phyloP scores from a whole-genome alignment of 2,329 filamentous ascomycete genomes.

The Pestalotiopsis sp. region DNA sequence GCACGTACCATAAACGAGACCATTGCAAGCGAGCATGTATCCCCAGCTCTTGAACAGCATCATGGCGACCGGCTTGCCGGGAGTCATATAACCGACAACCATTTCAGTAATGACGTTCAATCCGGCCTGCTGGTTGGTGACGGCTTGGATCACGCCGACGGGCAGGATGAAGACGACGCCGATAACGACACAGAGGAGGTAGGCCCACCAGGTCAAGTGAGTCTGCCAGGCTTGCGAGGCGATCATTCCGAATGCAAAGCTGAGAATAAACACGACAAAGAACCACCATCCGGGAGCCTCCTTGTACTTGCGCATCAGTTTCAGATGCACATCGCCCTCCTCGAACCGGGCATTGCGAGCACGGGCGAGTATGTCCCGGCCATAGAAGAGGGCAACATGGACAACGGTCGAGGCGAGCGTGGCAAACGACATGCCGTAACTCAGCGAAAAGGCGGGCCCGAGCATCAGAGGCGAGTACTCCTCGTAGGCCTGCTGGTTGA shows the following conservation, averaged over 20 bases:
- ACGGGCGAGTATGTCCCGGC: constrained; percentile 46
- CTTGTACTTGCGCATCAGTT: constrained; percentile 57
- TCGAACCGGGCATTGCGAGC: constrained; percentile 34
- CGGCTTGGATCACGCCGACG: constrained; percentile 45
- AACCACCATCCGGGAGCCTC: constrained; percentile 62
- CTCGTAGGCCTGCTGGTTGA: constrained; percentile 44
- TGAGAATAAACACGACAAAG: constrained; percentile 40
- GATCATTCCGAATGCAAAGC: constrained; percentile 49
- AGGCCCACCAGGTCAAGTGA: constrained; percentile 44
- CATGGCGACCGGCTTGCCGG: constrained; percentile 68
- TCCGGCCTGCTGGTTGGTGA: constrained; percentile 49
- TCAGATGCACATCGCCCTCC: constrained; percentile 51
- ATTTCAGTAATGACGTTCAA: constrained; percentile 69
- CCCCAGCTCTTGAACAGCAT: constrained; percentile 75
- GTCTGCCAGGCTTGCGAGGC: constrained; percentile 37
- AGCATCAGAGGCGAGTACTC: constrained; percentile 50
- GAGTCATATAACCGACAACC: constrained; percentile 72
- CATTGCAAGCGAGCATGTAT: constrained; percentile 47
- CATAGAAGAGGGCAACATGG: constrained; percentile 53
- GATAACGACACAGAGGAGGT: constrained; percentile 39
- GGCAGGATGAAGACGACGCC: constrained; percentile 41
- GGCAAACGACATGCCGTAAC: constrained; percentile 59
- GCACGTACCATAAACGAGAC: constrained; percentile 37
- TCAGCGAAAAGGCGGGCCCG: constrained; percentile 54
- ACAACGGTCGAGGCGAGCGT: constrained; percentile 52